phyloP scores from a whole-genome alignment of 108 stramenopile genomes.

The Pseudonitzschia delicatissima region DNA sequence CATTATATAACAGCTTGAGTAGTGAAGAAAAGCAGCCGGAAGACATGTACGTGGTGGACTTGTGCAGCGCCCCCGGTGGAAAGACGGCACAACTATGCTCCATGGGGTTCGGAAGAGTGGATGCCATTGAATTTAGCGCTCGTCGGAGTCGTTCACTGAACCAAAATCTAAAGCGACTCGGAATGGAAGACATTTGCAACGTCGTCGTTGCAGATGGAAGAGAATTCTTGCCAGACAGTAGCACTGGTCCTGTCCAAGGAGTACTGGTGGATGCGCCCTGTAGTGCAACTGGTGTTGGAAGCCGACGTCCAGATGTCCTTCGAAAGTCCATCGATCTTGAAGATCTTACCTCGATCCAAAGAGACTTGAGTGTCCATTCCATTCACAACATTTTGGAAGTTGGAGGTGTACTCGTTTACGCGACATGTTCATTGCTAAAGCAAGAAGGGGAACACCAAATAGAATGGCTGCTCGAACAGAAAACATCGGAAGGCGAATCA shows the following conservation, averaged over 20 bases:
- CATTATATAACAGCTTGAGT: slow-evolving; percentile 40
- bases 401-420: slow-evolving; percentile 77
- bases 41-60: slow-evolving; percentile 81
- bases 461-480: slow-evolving; percentile 41
- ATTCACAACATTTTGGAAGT: slow-evolving; percentile 53
- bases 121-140: slow-evolving; percentile 64
- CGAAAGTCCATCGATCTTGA: slow-evolving; percentile 31
- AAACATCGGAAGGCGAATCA: background rate
- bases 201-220: slow-evolving; percentile 60
- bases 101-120: slow-evolving; percentile 68
- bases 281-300: slow-evolving; percentile 76
- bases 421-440: slow-evolving; percentile 73
- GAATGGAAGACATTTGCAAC: slow-evolving; percentile 40
- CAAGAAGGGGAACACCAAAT: slow-evolving; percentile 80
- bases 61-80: slow-evolving; percentile 97
- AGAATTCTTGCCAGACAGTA: slow-evolving; percentile 41
- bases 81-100: slow-evolving; percentile 94
- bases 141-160: slow-evolving; percentile 42
- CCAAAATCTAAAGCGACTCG: slow-evolving; percentile 60
- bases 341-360: slow-evolving; percentile 52
- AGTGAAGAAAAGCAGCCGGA: slow-evolving; percentile 7
- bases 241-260: slow-evolving; percentile 31
- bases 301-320: slow-evolving; percentile 76
- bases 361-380: slow-evolving; percentile 55
- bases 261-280: slow-evolving; percentile 81